Conservation (phyloP, 164 flowering plant species). For the Liquidambar formosana region DNA sequence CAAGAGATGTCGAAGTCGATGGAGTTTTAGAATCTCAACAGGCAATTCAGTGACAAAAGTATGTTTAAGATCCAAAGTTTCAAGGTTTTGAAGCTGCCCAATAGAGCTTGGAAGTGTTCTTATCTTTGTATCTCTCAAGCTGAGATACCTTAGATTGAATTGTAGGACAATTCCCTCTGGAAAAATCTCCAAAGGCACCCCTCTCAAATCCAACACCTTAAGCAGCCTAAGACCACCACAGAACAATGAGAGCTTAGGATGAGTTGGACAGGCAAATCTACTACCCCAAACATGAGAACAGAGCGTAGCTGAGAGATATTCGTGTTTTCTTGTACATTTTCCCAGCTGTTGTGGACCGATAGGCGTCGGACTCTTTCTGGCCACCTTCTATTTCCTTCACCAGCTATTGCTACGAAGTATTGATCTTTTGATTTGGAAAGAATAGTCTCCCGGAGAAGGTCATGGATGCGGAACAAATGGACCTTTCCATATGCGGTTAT, state of each 20-base stretch:
- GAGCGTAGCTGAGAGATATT: slow-evolving; percentile 8
- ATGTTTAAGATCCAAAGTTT: slow-evolving; percentile 33
- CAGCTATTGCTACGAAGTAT: too few relatives aligned
- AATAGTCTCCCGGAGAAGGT: slow-evolving; percentile 2
- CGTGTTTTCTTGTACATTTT: neutral
- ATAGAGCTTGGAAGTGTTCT: slow-evolving; percentile 25
- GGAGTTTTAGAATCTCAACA: slow-evolving; percentile 5
- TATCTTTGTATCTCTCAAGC: slow-evolving; percentile 20
- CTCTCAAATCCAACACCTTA: slow-evolving; percentile 31
- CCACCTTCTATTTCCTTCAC: neutral
- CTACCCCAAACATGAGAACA: slow-evolving; percentile 10
- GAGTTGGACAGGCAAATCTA: neutral
- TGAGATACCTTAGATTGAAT: slow-evolving; percentile 18
- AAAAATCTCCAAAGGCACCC: slow-evolving; percentile 9
- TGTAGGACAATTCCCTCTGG: slow-evolving; percentile 13
- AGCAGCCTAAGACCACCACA: slow-evolving; percentile 11
- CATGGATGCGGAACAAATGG: slow-evolving; percentile 10
- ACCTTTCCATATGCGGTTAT: neutral
- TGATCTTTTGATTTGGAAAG: neutral
- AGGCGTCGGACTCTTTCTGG: slow-evolving; percentile 20
- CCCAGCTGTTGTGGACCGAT: slow-evolving; percentile 12
- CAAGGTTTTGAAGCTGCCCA: slow-evolving; percentile 28
- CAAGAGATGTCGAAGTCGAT: slow-evolving; percentile 9
- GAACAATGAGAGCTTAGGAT: neutral
- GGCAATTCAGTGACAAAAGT: slow-evolving; percentile 21